These are phyloP conservation scores for Ascochyta koolunga DNA, from an alignment of 2,329 filamentous ascomycete genomes.

Conservation along the genomic window DNA sequence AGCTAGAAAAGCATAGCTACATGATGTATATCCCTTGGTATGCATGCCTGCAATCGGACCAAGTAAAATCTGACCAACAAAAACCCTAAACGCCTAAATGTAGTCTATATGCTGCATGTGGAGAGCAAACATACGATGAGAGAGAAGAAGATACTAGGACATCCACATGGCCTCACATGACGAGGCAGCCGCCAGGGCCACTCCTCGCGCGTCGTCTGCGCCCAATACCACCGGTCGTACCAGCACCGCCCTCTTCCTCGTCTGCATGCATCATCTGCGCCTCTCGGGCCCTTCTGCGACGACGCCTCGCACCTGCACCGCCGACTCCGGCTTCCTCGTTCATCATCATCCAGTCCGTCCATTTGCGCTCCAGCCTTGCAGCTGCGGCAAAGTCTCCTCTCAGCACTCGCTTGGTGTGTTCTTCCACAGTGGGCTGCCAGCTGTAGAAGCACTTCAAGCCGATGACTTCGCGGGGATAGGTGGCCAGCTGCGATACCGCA, in stretches of 20 bases:
- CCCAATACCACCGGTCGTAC: constrained; percentile 46
- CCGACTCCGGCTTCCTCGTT: constrained; percentile 79
- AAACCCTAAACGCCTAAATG: neutral
- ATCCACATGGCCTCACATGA: constrained; percentile 50
- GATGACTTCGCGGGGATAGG: constrained; percentile 79
- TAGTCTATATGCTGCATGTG: constrained; percentile 2
- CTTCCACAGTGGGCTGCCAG: constrained; percentile 93
- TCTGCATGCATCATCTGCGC: constrained; percentile 80
- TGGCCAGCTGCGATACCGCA: constrained; percentile 45
- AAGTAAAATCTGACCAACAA: too few relatives aligned
- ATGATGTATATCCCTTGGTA: too few relatives aligned
- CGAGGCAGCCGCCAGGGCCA: constrained; percentile 53
- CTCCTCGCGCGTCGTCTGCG: constrained; percentile 55
- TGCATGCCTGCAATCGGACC: too few relatives aligned
- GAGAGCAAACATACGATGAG: neutral
- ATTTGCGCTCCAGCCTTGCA: constrained; percentile 81
- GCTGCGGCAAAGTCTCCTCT: constrained; percentile 77
- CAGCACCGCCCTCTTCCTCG: constrained; percentile 70
- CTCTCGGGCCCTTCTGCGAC: constrained; percentile 79
- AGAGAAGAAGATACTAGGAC: neutral
- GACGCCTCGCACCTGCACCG: constrained; percentile 68
- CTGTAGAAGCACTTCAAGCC: constrained; percentile 92
- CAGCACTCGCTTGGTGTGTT: constrained; percentile 86
- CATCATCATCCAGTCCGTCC: constrained; percentile 93
- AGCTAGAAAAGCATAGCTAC: too few relatives aligned